Conservation (phyloP, 257 asterid species). For the Solanum pinnatisectum region DNA sequence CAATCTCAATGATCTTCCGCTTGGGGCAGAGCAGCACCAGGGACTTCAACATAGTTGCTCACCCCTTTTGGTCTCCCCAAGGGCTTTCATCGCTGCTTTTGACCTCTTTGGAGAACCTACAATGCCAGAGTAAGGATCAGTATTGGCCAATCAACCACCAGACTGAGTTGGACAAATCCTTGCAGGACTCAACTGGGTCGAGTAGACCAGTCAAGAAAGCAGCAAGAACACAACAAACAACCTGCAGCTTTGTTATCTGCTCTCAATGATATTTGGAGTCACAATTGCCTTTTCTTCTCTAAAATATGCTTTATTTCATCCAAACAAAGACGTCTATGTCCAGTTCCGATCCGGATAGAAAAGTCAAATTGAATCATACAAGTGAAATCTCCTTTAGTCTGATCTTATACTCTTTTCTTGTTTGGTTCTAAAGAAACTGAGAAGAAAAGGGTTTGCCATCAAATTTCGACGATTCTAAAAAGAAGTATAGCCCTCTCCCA, state of each 20-base stretch:
- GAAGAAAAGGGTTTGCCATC: neutral
- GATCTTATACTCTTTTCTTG: neutral
- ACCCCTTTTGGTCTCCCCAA: constrained; percentile 57
- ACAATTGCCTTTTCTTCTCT: constrained; percentile 79
- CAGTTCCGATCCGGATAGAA: too few relatives aligned
- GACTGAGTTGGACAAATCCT: constrained; percentile 53
- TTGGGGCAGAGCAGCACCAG: constrained; percentile 91
- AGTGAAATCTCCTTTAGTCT: neutral
- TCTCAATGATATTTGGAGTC: constrained; percentile 49
- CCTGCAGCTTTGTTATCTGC: constrained; percentile 14
- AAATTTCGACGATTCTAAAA: neutral
- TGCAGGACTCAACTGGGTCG: constrained; percentile 69
- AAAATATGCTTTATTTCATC: constrained; percentile 82
- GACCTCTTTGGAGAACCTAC: constrained; percentile 67
- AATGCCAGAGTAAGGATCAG: constrained; percentile 39
- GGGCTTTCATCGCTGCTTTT: constrained; percentile 93
- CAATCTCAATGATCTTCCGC: constrained; percentile 66
- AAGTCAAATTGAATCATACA: too few relatives aligned
- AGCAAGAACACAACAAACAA: too few relatives aligned
- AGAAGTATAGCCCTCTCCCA: neutral
- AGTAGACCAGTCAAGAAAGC: constrained; percentile 65
- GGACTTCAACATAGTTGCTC: constrained; percentile 23
- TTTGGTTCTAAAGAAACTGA: neutral
- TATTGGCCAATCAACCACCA: constrained; percentile 40
- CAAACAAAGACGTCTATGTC: too few relatives aligned